Conservation (phyloP, 495 filamentous ascomycete genomes). For the Aspergillus diversus region DNA sequence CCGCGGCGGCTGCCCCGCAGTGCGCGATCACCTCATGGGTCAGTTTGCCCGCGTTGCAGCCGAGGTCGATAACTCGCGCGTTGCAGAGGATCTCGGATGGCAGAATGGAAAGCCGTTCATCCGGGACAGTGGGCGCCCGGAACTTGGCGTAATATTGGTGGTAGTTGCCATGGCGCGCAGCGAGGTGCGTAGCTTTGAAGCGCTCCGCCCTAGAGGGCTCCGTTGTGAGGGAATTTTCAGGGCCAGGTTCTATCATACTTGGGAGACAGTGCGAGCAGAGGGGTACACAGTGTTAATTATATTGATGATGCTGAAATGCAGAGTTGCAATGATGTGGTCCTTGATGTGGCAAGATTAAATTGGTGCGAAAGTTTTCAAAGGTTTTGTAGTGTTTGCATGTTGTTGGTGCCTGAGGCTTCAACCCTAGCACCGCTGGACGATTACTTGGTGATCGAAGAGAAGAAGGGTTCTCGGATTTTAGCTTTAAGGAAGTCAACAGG, state of each 20-base stretch:
- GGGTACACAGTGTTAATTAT: neutral
- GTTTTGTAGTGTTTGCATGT: neutral
- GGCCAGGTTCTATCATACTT: neutral
- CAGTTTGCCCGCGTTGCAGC: slow-evolving; percentile 8
- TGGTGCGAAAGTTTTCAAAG: neutral
- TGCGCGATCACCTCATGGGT: slow-evolving; percentile 6
- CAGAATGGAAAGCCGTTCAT: slow-evolving; percentile 4
- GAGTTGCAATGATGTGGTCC: neutral
- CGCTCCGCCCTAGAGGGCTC: neutral
- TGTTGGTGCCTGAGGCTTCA: neutral
- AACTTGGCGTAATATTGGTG: slow-evolving; percentile 9
- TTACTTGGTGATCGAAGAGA: neutral
- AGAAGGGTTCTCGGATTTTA: neutral
- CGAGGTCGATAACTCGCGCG: slow-evolving; percentile 3
- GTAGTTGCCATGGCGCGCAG: slow-evolving; percentile 10
- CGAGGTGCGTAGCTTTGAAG: slow-evolving; percentile 10
- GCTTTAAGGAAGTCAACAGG: no score
- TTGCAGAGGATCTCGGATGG: slow-evolving; percentile 6
- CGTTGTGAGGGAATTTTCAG: neutral
- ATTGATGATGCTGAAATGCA: slow-evolving; percentile 3
- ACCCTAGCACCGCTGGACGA: neutral
- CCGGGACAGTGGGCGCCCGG: slow-evolving; percentile 5
- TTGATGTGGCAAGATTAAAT: no score
- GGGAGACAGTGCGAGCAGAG: neutral
- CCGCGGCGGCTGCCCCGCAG: slow-evolving; percentile 7